Base-by-base conservation (phyloP, 805 yeast genomes). In the Candida sakaeoensis region DNA sequence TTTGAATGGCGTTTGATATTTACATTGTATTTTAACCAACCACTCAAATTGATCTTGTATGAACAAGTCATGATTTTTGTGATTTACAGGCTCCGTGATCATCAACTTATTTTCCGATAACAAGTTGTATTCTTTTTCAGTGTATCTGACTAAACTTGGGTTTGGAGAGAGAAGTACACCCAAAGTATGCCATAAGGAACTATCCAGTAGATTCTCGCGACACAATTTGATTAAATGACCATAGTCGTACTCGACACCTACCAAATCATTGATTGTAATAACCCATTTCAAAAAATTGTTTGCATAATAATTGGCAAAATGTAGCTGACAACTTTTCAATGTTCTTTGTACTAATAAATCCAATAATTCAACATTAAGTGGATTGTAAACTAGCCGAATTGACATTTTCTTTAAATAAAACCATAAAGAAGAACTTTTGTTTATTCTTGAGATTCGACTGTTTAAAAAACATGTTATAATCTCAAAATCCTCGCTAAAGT, bases 341-440 rank as follows among this genome's bases (percentile, higher is more conserved):
- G 54, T 37, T 22, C 63, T 15, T 8, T 9, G 4, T 3, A 42
- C n/a, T 9, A 36, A 26, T 9, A 8, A 5, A 5, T 37, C 29
- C 16, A 37, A 18, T 14, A 23, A 16, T 10, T 7, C 22, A 15
- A 14, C 12, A 7, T n/a, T 22, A 13, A 8, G 16, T n/a, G 30
- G 12, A 22, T 8, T 8, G 19, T 51, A 53, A 3, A 57, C 40
- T 3, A 46, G 28, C 8, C 43, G 21, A 4, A 58, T 40, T 4
- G 55, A 36, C 21, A 60, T 38, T 42, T 56, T 57, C 42, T 57
- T 61, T 36, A 65, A 43, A 50, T 60, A 54, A 24, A 42, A 48
- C 72, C 71, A 68, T 8, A 68, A 50, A 10, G 63, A 50, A 5
- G 70, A 56, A 46, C 69, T 66, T 45, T 68, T 68, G 50, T 68